Conservation (phyloP, 306 rosid species). For the Lathyrus aphaca region DNA sequence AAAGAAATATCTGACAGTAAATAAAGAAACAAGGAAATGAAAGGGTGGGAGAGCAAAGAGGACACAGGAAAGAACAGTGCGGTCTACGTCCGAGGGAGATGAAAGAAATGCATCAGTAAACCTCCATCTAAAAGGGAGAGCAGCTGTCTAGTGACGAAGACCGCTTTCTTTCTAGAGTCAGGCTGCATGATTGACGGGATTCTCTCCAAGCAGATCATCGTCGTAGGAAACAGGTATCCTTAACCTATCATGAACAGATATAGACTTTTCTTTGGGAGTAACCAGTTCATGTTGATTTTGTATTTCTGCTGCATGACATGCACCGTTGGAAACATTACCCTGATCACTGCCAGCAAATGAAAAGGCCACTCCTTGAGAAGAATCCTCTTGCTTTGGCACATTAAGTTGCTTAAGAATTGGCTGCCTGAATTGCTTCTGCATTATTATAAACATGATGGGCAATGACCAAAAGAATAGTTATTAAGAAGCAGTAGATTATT, state of each 20-base stretch:
- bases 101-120: neutral
- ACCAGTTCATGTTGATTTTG: slow-evolving; percentile 49
- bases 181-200: slow-evolving; percentile 40
- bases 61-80: neutral
- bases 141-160: slow-evolving; percentile 11
- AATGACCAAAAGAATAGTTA: neutral
- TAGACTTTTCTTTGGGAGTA: slow-evolving; percentile 48
- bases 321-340: slow-evolving; percentile 24
- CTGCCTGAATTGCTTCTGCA: slow-evolving; percentile 79
- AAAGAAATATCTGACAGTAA: neutral
- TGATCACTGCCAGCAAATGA: slow-evolving; percentile 30
- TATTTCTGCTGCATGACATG: slow-evolving; percentile 24
- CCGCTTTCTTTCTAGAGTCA: slow-evolving; percentile 30
- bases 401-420: slow-evolving; percentile 47
- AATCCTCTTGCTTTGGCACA: slow-evolving; percentile 43
- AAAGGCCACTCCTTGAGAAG: slow-evolving; percentile 35
- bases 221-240: slow-evolving; percentile 81
- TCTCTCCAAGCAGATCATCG: slow-evolving; percentile 65
- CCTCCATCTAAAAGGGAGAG: slow-evolving; percentile 18
- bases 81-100: neutral
- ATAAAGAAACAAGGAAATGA: neutral
- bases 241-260: slow-evolving; percentile 66
- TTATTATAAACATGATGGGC: slow-evolving; percentile 25
- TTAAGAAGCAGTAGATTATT: neutral
- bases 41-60: neutral